A percentile compares a stretch with the other conserved stretches of the same genome.
Evolutionary conservation across 768 basidiomycete genomes (phyloP).

Genomic region (Melanogaster broomeanus): DNA sequence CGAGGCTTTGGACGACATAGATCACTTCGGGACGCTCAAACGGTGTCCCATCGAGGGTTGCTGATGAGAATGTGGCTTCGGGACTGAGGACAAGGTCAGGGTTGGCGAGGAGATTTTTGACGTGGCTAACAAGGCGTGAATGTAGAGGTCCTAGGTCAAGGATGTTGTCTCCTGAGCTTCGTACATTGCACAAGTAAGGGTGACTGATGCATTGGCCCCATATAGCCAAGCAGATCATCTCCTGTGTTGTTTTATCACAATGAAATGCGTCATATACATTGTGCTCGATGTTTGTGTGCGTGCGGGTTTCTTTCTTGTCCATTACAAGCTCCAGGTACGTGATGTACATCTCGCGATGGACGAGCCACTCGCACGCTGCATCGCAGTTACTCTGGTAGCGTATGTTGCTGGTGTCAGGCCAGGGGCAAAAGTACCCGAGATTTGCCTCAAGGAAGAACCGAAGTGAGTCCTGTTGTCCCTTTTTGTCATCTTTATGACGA

Average conservation of each 20-base stretch:
- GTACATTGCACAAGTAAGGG: slow-evolving; percentile 31
- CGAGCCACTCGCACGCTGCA: not conserved
- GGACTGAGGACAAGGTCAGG: slow-evolving; percentile 20
- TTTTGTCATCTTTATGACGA: too few species aligned
- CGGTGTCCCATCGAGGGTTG: slow-evolving; percentile 25
- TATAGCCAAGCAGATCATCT: slow-evolving; percentile 26
- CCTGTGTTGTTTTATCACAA: slow-evolving; percentile 27
- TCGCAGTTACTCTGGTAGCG: too few species aligned
- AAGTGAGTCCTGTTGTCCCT: too few species aligned
- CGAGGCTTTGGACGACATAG: slow-evolving; percentile 42
- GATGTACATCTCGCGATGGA: not conserved
- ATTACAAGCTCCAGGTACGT: not conserved
- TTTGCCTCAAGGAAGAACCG: too few species aligned
- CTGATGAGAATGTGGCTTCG: slow-evolving; percentile 13
- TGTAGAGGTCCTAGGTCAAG: slow-evolving; percentile 32
- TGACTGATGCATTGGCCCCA: slow-evolving; percentile 29
- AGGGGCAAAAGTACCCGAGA: too few species aligned
- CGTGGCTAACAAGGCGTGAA: not conserved
- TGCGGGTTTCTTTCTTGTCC: not conserved
- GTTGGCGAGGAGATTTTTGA: slow-evolving; percentile 17
- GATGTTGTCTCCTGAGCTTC: slow-evolving; percentile 19
- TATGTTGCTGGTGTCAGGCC: too few species aligned
- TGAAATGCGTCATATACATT: slow-evolving; percentile 30
- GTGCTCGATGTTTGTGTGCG: slow-evolving; percentile 21
- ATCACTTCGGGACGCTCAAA: slow-evolving; percentile 26